Evolutionary conservation across 495 filamentous ascomycete species (phyloP).

Genomic region (Annulohypoxylon maeteangense): DNA sequence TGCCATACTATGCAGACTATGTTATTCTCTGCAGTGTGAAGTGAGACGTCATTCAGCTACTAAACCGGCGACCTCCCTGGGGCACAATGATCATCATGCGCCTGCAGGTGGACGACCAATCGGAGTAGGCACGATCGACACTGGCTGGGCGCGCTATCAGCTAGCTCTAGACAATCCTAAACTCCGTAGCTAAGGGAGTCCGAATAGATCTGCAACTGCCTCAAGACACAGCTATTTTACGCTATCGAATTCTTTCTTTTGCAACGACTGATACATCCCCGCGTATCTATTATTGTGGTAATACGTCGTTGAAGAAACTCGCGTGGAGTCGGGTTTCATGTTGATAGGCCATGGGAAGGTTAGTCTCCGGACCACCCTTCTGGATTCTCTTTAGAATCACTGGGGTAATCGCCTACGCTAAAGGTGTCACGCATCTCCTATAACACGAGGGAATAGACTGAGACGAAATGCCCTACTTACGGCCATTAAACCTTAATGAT

Average conservation of each 20-base stretch:
- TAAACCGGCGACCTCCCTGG: not conserved
- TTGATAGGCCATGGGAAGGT: not conserved
- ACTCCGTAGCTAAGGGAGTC: constrained; percentile 1
- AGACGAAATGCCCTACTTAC: not conserved
- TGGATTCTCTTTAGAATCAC: not conserved
- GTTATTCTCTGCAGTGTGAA: not conserved
- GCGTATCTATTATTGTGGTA: not conserved
- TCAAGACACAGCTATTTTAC: not conserved
- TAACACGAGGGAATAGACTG: not conserved
- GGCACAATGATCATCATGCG: constrained; percentile 13
- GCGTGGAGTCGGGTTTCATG: not conserved
- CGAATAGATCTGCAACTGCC: not conserved
- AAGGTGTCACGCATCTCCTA: not conserved
- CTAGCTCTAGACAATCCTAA: constrained; percentile 3
- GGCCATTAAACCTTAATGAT: not conserved
- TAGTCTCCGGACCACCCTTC: not conserved
- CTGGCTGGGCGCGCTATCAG: not conserved
- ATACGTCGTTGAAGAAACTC: not conserved
- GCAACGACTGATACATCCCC: not conserved
- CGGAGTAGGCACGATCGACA: constrained; percentile 16
- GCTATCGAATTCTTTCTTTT: not conserved
- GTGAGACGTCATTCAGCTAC: constrained; percentile 2
- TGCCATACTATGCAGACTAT: no score
- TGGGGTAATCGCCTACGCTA: not conserved
- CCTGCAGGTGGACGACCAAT: constrained; percentile 5